These are phyloP conservation scores for Tolypocladium endophyticum DNA, from an alignment of 2,329 filamentous ascomycete species.

Conservation along the genomic window DNA sequence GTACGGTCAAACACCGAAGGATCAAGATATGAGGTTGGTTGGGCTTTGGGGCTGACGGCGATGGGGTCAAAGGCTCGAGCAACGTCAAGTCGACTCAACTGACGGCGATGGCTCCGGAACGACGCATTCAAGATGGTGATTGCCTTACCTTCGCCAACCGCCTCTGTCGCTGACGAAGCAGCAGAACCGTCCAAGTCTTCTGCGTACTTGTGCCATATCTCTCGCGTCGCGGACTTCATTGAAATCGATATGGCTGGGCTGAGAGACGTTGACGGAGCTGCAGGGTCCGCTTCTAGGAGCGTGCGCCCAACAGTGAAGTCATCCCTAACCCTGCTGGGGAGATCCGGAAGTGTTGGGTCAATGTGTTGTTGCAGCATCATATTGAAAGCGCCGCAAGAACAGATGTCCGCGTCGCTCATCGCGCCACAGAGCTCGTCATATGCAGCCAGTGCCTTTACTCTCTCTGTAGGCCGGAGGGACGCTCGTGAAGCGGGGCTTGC, in stretches of 20 bases:
- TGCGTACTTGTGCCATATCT: conserved; percentile 5
- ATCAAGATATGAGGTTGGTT: conserved; percentile 34
- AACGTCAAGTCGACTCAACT: conserved; percentile 39
- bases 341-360: conserved; percentile 53
- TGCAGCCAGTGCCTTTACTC: conserved; percentile 30
- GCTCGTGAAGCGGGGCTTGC: conserved; percentile 10
- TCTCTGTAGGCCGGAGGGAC: conserved; percentile 5
- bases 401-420: conserved; percentile 57
- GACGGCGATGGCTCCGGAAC: conserved; percentile 15
- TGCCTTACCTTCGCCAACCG: conserved; percentile 22
- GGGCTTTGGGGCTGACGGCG: conserved; percentile 36
- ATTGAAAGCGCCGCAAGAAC: conserved; percentile 37
- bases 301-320: conserved; percentile 39
- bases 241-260: conserved; percentile 16
- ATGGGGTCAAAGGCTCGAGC: conserved; percentile 52
- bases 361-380: conserved; percentile 35
- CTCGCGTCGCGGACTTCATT: conserved; percentile 18
- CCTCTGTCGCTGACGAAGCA: conserved; percentile 6
- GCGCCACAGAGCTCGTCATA: conserved; percentile 45
- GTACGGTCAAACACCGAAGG: conserved; percentile 71
- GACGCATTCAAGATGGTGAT: conserved; percentile 26
- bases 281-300: conserved; percentile 34
- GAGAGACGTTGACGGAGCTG: conserved; percentile 16
- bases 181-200: background rate
- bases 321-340: conserved; percentile 34